Conservation (phyloP, 148 eudicot genomes). For the Heliosperma pusillum region DNA sequence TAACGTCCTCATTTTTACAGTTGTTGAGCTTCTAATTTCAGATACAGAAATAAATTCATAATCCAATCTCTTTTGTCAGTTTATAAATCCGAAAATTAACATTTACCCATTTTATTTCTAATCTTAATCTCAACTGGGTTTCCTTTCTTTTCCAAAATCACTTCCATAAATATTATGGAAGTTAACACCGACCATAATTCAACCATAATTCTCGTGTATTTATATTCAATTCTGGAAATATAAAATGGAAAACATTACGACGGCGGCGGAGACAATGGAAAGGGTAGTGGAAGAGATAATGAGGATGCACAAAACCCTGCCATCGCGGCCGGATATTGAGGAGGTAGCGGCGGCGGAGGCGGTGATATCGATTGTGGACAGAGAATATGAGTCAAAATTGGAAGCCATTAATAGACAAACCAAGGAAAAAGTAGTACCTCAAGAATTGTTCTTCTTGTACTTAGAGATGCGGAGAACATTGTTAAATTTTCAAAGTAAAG, state of each 20-base stretch:
- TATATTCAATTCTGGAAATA: no score
- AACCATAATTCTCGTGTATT: no score
- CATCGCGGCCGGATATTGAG: conserved; percentile 63
- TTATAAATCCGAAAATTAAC: neutral
- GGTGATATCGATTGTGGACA: conserved; percentile 53
- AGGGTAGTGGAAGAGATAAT: conserved; percentile 34
- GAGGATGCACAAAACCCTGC: conserved; percentile 55
- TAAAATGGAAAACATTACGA: neutral
- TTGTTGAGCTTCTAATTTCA: neutral
- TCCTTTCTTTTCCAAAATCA: no score
- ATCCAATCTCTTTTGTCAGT: neutral
- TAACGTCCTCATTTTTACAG: neutral
- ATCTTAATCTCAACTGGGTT: conserved; percentile 5
- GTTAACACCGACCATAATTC: no score
- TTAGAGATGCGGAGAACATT: conserved; percentile 60
- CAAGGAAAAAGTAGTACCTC: conserved; percentile 42
- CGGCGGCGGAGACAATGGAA: neutral
- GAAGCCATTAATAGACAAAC: conserved; percentile 54
- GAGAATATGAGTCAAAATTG: conserved; percentile 51
- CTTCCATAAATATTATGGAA: neutral
- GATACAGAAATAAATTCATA: neutral
- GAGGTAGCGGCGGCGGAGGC: conserved; percentile 70
- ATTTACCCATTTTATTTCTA: neutral
- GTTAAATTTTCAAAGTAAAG: conserved; percentile 50
- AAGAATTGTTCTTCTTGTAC: conserved; percentile 58